Evolutionary conservation across 2,329 filamentous ascomycete genomes (phyloP).

Genomic region (Raffaelea albimanens): DNA sequence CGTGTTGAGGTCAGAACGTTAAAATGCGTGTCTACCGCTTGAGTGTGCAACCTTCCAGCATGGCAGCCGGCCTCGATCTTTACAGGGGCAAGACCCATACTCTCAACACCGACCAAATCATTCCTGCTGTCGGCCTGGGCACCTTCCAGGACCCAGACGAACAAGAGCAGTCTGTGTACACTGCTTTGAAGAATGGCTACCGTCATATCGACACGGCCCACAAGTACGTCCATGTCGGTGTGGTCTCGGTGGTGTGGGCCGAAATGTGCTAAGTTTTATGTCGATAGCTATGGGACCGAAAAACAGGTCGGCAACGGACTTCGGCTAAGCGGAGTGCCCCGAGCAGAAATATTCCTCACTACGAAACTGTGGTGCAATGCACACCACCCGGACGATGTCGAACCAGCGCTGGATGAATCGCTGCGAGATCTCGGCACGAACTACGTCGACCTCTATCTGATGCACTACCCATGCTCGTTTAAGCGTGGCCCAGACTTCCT

Average conservation of each 20-base stretch:
- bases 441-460: conserved; percentile 43
- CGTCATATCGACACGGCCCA: background rate
- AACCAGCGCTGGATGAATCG: conserved; percentile 36
- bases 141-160: background rate
- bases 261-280: too few relatives aligned
- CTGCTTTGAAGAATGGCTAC: background rate
- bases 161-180: background rate
- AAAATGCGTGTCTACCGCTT: too few relatives aligned
- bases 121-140: background rate
- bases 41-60: too few relatives aligned
- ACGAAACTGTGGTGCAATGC: conserved; percentile 53
- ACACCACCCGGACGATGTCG: conserved; percentile 38
- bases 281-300: conserved; percentile 29
- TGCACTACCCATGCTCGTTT: conserved; percentile 27
- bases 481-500: background rate
- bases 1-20: too few relatives aligned
- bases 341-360: conserved; percentile 32
- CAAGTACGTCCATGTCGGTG: background rate
- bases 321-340: conserved; percentile 6
- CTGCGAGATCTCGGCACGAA: conserved; percentile 39
- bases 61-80: background rate
- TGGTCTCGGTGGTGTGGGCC: too few relatives aligned
- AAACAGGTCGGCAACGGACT: conserved; percentile 11
- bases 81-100: background rate
- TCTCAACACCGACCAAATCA: background rate